Percentiles rank a stretch among this genome's conserved stretches.
These are phyloP conservation scores for Rhizoclosmatium sp. DNA, from an alignment of 192 early-diverging fungal species.

Conservation along the genomic window DNA sequence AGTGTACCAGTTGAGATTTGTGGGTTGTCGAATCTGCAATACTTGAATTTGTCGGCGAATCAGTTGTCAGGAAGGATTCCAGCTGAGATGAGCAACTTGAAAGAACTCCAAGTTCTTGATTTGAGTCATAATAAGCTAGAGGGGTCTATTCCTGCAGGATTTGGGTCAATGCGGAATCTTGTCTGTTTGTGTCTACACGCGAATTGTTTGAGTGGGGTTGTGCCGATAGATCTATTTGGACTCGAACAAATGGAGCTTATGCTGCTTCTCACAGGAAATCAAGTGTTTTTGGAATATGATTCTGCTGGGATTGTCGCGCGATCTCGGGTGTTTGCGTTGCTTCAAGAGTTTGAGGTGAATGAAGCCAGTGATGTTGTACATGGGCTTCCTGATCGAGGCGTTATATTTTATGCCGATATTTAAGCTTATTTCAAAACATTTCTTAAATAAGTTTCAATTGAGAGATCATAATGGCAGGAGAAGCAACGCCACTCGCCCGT, in stretches of 20 bases:
- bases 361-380: too few species aligned
- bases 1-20: slow-evolving; percentile 2
- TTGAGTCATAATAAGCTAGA: neutral
- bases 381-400: too few species aligned
- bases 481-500: too few species aligned
- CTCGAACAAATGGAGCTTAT: neutral
- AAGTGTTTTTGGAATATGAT: neutral
- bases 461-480: too few species aligned
- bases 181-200: neutral
- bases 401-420: too few species aligned
- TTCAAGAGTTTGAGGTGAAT: too few species aligned
- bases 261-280: neutral
- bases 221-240: neutral
- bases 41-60: neutral
- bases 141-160: neutral
- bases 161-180: neutral
- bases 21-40: neutral
- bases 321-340: too few species aligned
- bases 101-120: neutral
- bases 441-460: too few species aligned
- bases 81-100: neutral
- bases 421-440: too few species aligned
- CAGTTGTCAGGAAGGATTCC: neutral
- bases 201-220: neutral
- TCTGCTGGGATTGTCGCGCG: too few species aligned